Conservation (phyloP, 228 moss, liverwort and hornwort genomes). For the Sphagnum fallax region DNA sequence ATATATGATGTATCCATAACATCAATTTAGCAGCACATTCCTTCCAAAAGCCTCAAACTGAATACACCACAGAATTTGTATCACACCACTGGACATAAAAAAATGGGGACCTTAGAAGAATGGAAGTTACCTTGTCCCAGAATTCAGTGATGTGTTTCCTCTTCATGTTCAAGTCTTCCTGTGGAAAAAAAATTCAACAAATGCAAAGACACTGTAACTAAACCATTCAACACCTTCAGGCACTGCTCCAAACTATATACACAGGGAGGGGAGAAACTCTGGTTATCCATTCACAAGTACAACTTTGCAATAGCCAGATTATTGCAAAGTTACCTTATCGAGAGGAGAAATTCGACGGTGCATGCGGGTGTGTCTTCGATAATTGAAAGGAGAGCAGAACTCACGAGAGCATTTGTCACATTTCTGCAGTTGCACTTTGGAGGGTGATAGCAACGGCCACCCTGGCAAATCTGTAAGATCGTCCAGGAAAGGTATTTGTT, state of each 20-base stretch:
- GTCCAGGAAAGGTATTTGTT: background rate
- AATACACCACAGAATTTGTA: no score
- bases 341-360: constrained; percentile 37
- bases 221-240: no score
- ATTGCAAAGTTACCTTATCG: constrained; percentile 51
- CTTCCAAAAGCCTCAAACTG: no score
- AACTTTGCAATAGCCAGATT: no score
- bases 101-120: no score
- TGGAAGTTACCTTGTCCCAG: constrained; percentile 65
- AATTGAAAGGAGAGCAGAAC: constrained; percentile 67
- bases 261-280: no score
- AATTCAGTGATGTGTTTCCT: constrained; percentile 48
- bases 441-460: constrained; percentile 53
- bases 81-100: no score
- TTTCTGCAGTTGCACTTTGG: constrained; percentile 58
- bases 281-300: no score
- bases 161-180: constrained; percentile 68
- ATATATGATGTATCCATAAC: no score
- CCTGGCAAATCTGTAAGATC: constrained; percentile 37
- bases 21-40: no score
- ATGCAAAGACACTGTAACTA: no score
- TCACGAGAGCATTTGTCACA: constrained; percentile 76
- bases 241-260: no score
- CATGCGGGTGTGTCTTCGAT: constrained; percentile 43
- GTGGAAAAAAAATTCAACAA: background rate